phyloP scores from a whole-genome alignment of 2,329 filamentous ascomycete species.

The Ceratocystis colombiana region DNA sequence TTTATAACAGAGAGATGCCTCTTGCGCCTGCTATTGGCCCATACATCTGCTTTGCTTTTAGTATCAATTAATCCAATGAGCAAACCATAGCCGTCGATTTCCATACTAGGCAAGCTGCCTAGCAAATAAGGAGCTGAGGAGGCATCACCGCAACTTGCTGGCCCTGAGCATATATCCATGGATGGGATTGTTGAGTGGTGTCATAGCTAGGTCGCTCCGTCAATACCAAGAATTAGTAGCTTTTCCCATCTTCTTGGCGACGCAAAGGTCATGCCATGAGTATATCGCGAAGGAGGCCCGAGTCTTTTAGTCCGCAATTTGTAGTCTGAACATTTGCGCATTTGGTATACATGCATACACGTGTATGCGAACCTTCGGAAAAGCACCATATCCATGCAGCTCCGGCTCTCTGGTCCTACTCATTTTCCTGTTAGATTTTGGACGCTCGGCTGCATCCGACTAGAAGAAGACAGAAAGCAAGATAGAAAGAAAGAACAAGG shows the following conservation, averaged over 20 bases:
- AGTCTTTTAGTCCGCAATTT: no score
- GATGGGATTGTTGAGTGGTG: background rate
- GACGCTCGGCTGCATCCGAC: constrained; percentile 3
- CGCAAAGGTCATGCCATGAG: background rate
- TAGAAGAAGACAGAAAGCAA: background rate
- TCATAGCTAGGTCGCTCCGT: background rate
- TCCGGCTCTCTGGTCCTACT: no score
- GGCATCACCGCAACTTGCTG: constrained; percentile 1
- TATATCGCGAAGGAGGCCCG: background rate
- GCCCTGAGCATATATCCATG: background rate
- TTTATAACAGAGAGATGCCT: no score
- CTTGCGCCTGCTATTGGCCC: no score
- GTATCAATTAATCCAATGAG: no score
- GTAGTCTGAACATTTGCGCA: no score
- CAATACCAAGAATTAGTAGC: background rate
- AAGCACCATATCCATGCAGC: background rate
- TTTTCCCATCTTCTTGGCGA: background rate
- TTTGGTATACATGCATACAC: background rate
- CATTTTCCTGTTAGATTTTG: background rate
- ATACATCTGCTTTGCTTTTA: no score
- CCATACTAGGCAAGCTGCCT: no score
- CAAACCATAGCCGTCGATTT: no score
- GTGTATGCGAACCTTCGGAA: background rate
- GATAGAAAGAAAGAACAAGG: background rate
- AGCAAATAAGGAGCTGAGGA: no score